Base-by-base conservation (phyloP, 2,329 filamentous ascomycete species). In the Gyromitra esculenta region DNA sequence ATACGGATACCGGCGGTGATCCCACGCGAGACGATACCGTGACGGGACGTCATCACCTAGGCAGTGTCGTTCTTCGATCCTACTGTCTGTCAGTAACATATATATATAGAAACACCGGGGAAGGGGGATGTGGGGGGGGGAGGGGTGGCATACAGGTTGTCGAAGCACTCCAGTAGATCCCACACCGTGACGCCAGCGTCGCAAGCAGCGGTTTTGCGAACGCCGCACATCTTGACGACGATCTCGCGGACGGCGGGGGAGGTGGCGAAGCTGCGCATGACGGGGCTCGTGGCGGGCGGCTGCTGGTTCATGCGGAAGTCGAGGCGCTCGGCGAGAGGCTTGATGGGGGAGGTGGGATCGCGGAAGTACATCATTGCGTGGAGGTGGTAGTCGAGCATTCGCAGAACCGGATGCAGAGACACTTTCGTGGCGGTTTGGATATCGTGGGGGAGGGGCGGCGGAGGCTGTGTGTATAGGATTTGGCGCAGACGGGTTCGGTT, bases 1-100 rank as follows among this genome's bases (percentile, higher is more conserved):
- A 35, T 64, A 75, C 72, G 72, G 72, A 21, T 70, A 75, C 21
- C 37, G 65, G 8, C 41, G 25, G 35, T n/a, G 52, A 39, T 75
- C 72, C 65, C 72, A 75, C n/a, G 59, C 45, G 6, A 71, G 68
- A 21, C 35, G 68, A n/a, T 50, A 37, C 1, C 11, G 45, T 8
- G 35, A 5, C 11, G 48, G 52, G 21, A 35, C 15, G 15, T n/a
- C 21, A 45, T 35, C 39, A 25, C 41, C 35, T 25, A 37, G 43
- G 1, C 25, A 59, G 7, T 64, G 64, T 15, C 65, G 48, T 4
- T 70, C 65, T 13, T 50, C 57, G 18, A 75, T 57, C 37, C 72
- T 75, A n/a, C 11, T 11, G 5, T 6, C 37, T 59, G 31, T 43
- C 57, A 54, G 7, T 1, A 6, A 21, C 8, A 21, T 15, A 6